Evolutionary conservation across 2,329 filamentous ascomycete genomes (phyloP).

Genomic region (Alternaria triticimaculans): DNA sequence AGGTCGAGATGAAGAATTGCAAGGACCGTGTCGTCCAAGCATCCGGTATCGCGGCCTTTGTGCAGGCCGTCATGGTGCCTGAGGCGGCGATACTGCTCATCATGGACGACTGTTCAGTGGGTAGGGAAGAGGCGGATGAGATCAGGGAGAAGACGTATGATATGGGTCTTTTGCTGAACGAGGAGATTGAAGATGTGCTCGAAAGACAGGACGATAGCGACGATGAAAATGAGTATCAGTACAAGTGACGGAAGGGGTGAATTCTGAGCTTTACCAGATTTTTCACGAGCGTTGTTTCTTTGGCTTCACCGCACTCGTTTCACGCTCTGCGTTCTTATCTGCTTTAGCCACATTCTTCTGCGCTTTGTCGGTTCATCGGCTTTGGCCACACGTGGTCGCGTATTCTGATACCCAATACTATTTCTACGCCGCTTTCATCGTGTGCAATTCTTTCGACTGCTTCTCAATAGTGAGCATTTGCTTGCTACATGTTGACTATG

Average conservation of each 20-base stretch:
- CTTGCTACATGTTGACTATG: not conserved
- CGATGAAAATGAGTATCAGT: slow-evolving; percentile 22
- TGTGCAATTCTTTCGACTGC: not conserved
- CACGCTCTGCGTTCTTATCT: not conserved
- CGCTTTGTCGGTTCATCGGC: not conserved
- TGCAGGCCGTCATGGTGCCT: slow-evolving; percentile 68
- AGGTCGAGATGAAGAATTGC: slow-evolving; percentile 33
- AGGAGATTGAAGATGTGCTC: slow-evolving; percentile 64
- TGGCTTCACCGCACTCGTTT: not conserved
- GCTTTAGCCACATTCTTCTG: not conserved
- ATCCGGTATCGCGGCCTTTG: slow-evolving; percentile 41
- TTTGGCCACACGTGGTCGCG: not conserved
- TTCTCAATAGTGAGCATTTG: not conserved
- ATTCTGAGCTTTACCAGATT: not conserved
- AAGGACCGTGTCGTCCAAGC: slow-evolving; percentile 41
- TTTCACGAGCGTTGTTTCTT: not conserved
- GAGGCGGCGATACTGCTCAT: slow-evolving; percentile 66
- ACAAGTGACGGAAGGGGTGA: not conserved
- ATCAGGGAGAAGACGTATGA: slow-evolving; percentile 72
- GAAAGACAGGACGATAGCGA: slow-evolving; percentile 26
- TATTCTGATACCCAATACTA: not conserved
- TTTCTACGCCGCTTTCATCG: not conserved
- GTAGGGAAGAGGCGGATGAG: slow-evolving; percentile 53
- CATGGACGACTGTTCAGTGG: slow-evolving; percentile 62
- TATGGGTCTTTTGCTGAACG: slow-evolving; percentile 72